Conservation (phyloP, 2,329 filamentous ascomycete genomes). For the Aaosphaeria arxii region DNA sequence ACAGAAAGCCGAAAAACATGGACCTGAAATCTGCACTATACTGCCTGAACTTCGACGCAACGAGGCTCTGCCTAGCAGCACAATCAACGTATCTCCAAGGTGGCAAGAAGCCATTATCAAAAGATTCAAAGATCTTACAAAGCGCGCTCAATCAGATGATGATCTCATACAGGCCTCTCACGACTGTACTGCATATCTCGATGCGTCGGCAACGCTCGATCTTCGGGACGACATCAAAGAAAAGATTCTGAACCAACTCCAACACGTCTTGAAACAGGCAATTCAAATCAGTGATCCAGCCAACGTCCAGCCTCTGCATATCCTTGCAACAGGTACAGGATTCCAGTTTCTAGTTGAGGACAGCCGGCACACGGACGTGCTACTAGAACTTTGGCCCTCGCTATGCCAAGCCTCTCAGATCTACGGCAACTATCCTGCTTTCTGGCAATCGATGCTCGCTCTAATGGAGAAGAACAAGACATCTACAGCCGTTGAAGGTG, state of each 20-base stretch:
- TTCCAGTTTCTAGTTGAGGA: conserved; percentile 68
- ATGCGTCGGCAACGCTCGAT: conserved; percentile 18
- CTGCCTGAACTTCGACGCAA: conserved; percentile 27
- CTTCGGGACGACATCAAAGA: conserved; percentile 17
- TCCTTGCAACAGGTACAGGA: conserved; percentile 72
- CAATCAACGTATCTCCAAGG: conserved; percentile 18
- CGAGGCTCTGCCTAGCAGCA: conserved; percentile 13
- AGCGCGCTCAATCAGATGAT: conserved; percentile 1
- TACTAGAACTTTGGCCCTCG: conserved; percentile 56
- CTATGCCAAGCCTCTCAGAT: conserved; percentile 64
- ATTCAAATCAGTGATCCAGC: conserved; percentile 5
- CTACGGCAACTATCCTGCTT: conserved; percentile 54
- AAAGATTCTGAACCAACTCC: conserved; percentile 18
- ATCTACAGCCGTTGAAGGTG: conserved; percentile 48
- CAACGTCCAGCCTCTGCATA: conserved; percentile 8
- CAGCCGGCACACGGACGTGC: conserved; percentile 53
- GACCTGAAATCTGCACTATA: conserved; percentile 25
- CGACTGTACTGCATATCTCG: conserved; percentile 29
- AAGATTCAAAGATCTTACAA: conserved; percentile 60
- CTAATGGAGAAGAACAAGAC: conserved; percentile 64
- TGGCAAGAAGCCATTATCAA: conserved; percentile 54
- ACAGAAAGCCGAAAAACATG: conserved; percentile 31
- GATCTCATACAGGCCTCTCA: conserved; percentile 13
- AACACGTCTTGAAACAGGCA: conserved; percentile 15
- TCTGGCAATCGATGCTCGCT: conserved; percentile 42